phyloP scores from a whole-genome alignment of 495 filamentous ascomycete genomes.

The Trichoderma erinaceum region DNA sequence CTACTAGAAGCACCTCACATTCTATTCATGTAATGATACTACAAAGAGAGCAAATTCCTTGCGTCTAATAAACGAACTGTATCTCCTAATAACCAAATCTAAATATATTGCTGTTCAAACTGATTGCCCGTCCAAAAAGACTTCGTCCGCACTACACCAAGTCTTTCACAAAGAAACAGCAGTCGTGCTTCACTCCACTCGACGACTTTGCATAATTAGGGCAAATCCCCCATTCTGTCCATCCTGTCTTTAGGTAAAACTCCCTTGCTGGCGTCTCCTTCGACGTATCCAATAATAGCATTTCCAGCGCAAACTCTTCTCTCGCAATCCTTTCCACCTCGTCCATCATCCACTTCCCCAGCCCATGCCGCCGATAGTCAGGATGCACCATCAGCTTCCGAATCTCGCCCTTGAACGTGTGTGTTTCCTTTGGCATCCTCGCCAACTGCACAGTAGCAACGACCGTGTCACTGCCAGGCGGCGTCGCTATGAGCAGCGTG shows the following conservation, averaged over 20 bases:
- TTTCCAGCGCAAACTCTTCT: conserved; percentile 15
- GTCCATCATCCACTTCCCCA: conserved; percentile 14
- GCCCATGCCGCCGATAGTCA: conserved; percentile 12
- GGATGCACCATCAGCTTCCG: conserved; percentile 17
- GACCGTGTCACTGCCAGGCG: conserved; percentile 4
- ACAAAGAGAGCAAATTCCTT: too few relatives aligned
- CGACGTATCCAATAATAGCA: conserved; percentile 16
- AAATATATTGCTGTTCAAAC: too few relatives aligned
- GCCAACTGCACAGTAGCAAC: conserved; percentile 17
- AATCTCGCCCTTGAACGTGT: conserved; percentile 15
- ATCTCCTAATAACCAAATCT: too few relatives aligned
- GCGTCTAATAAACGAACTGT: too few relatives aligned
- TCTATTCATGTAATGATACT: too few relatives aligned
- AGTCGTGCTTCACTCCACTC: conserved; percentile 13
- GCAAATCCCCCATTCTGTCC: conserved; percentile 18
- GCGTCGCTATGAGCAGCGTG: background rate
- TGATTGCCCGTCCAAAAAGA: too few relatives aligned
- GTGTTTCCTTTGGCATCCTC: conserved; percentile 17
- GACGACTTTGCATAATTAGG: conserved; percentile 15
- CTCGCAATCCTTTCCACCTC: conserved; percentile 12
- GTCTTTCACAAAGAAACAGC: conserved; percentile 16
- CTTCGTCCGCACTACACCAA: background rate
- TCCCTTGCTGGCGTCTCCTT: conserved; percentile 16
- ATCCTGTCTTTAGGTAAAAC: conserved; percentile 14
- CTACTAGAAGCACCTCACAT: too few relatives aligned